Percentiles rank a stretch among this genome's conserved stretches.
Evolutionary conservation across 768 basidiomycete genomes (phyloP).

Genomic region (Phallus indusiatus): DNA sequence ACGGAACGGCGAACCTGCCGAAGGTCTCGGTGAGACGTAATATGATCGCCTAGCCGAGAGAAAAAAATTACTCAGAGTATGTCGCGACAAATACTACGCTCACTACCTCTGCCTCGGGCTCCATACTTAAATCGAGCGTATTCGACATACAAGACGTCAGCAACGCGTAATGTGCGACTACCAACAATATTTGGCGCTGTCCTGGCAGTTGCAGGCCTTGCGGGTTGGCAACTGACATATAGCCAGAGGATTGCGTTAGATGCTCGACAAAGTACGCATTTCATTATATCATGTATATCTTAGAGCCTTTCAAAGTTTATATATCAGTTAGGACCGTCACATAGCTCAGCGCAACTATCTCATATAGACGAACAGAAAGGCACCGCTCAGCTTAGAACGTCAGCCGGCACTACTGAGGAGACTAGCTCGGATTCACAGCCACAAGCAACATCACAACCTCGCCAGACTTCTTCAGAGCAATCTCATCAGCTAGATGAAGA

Average conservation of each 20-base stretch:
- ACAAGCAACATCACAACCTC: background rate
- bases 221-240: slow-evolving; percentile 39
- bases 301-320: slow-evolving; percentile 7
- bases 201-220: slow-evolving; percentile 33
- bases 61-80: background rate
- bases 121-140: background rate
- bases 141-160: background rate
- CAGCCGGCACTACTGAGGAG: background rate
- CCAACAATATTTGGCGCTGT: slow-evolving; percentile 22
- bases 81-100: background rate
- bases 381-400: background rate
- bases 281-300: slow-evolving; percentile 15
- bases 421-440: background rate
- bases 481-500: background rate
- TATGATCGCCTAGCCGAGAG: background rate
- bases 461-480: background rate
- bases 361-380: background rate
- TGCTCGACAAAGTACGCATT: slow-evolving; percentile 17
- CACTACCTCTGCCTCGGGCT: background rate
- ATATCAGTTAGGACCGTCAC: background rate
- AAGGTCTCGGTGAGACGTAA: background rate
- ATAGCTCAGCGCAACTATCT: slow-evolving; percentile 2
- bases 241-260: slow-evolving; percentile 41
- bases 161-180: background rate
- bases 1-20: background rate